Conservation (phyloP, 1,139 yeast species). For the Yamadazyma diospyri region DNA sequence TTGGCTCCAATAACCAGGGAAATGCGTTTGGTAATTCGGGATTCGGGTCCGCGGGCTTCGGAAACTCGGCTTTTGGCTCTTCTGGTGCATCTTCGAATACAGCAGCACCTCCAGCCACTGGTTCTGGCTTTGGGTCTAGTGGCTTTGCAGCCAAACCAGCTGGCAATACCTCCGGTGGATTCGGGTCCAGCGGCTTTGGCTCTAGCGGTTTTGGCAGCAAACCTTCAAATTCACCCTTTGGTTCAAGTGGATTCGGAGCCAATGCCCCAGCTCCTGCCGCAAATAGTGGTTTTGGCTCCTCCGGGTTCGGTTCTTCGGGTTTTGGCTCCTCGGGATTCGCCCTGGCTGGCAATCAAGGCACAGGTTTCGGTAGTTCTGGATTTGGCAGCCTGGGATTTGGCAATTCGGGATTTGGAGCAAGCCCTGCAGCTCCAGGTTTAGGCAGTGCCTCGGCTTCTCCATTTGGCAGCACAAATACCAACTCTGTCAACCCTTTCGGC, state of each 20-base stretch:
- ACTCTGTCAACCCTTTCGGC: conserved; percentile 14
- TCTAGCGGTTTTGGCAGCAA: conserved; percentile 4
- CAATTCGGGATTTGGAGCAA: conserved; percentile 9
- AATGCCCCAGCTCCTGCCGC: not conserved
- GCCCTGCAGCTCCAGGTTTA: not conserved
- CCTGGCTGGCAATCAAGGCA: conserved; percentile 1
- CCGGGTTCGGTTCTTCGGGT: conserved; percentile 10
- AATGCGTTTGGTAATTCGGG: conserved; percentile 10
- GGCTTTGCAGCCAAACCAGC: conserved; percentile 6
- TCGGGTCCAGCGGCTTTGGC: conserved; percentile 13
- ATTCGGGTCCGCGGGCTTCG: conserved; percentile 8
- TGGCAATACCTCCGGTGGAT: conserved; percentile 5
- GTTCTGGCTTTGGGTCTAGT: conserved; percentile 9
- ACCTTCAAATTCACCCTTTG: conserved; percentile 5
- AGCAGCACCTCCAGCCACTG: conserved; percentile 5
- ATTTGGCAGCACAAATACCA: conserved; percentile 1
- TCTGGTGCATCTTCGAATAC: conserved; percentile 5
- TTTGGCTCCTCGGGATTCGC: conserved; percentile 8
- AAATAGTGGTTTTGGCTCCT: conserved; percentile 10
- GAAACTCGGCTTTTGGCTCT: conserved; percentile 7
- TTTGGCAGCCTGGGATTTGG: conserved; percentile 8
- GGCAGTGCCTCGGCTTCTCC: conserved; percentile 2
- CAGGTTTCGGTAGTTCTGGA: conserved; percentile 5
- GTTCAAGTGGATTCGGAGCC: conserved; percentile 9
- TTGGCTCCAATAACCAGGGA: conserved; percentile 8